phyloP scores from a whole-genome alignment of 192 early-diverging fungal species.

The Coemansia pectinata region DNA sequence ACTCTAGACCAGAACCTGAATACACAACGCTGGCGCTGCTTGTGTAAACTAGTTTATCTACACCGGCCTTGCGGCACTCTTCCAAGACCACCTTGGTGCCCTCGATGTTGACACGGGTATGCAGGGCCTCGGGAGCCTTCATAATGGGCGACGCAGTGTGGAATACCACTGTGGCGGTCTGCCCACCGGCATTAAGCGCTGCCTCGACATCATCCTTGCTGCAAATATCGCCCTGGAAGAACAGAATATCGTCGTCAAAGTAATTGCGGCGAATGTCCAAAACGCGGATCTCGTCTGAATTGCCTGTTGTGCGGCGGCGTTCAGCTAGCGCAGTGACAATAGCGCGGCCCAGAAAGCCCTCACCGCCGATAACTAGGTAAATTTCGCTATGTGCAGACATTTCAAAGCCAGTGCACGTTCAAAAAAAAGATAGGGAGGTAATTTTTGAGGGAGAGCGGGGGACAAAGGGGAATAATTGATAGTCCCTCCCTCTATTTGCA shows the following conservation, averaged over 20 bases:
- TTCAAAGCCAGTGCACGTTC: not conserved
- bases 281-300: slow-evolving; percentile 65
- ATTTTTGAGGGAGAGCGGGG: not conserved
- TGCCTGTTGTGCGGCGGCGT: slow-evolving; percentile 25
- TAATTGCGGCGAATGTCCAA: slow-evolving; percentile 73
- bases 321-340: slow-evolving; percentile 75
- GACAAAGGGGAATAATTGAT: not conserved
- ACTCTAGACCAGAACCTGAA: slow-evolving; percentile 69
- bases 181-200: slow-evolving; percentile 51
- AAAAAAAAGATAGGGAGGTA: not conserved
- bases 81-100: slow-evolving; percentile 87
- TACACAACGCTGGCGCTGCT: slow-evolving; percentile 89
- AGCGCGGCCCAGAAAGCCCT: slow-evolving; percentile 84
- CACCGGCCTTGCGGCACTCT: slow-evolving; percentile 63
- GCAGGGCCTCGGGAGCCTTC: slow-evolving; percentile 68
- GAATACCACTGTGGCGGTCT: slow-evolving; percentile 71
- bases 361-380: slow-evolving; percentile 82
- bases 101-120: slow-evolving; percentile 79
- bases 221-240: slow-evolving; percentile 66
- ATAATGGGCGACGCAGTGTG: slow-evolving; percentile 90
- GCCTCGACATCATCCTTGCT: slow-evolving; percentile 51
- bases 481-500: not conserved
- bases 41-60: slow-evolving; percentile 80
- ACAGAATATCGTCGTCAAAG: slow-evolving; percentile 47
- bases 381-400: slow-evolving; percentile 26